Evolutionary conservation across 331 rosid species (phyloP), one percentile per base, ranked within the genome.

Genomic region (Spiraea crenata): DNA sequence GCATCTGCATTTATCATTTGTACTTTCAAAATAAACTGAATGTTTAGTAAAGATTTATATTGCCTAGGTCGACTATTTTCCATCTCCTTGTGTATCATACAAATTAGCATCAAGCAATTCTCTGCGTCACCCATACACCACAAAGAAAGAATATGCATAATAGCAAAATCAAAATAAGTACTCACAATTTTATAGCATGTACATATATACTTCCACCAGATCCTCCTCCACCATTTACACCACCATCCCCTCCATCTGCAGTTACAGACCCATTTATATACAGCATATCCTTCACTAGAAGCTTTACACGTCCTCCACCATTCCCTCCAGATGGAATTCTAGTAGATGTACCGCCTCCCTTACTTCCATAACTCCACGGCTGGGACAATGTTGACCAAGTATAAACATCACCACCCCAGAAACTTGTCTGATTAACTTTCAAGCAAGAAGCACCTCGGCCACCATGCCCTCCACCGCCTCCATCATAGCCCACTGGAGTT

Each of bases 391-490:
- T 82, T 61, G 99, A 93, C 99, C 99, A 93, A 64, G 96, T 85
- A 87, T 93, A 93, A 69, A 93, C 99, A 89, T 93, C 99, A 74
- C 99, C 99, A 66, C 99, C 99, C 99, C 99, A 93, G 73, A 46
- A 75, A 48, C 91, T 93, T 31, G 97, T 81, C 76, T 81, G 82
- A 65, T 83, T 85, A 80, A 65, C 78, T 83, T 81, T 89, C 79
- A 83, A 70, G 77, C 99, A 93, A 72, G 97, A 91, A 75, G 99
- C 99, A 79, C 99, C 99, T 44, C 99, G 90, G 45, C 99, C 99
- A 74, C 99, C 99, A 69, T 93, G 96, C 65, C 99, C 99, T 81
- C 99, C 99, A 75, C 99, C 99, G 64, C 96, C 89, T 80, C 96
- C 96, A 57, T 86, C 96, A 83, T 76, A 58, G 57, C 95, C 90